A percentile compares a stretch with the other conserved stretches of the same genome.
Conservation (phyloP, 306 rosid species). For the Phaseolus lunatus region DNA sequence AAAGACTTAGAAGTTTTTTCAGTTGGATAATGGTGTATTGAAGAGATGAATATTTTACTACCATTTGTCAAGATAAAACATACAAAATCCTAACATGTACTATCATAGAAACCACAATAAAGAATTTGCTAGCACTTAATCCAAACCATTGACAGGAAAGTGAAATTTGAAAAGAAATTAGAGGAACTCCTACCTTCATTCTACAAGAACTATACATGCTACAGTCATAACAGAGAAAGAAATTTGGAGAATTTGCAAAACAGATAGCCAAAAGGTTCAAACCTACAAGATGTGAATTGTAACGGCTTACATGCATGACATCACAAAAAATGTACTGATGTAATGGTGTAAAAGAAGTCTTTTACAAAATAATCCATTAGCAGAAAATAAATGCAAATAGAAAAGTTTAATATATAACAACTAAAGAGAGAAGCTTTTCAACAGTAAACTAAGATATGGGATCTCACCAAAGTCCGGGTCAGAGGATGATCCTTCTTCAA, state of each 20-base stretch:
- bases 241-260: constrained; percentile 20
- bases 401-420: constrained; percentile 11
- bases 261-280: constrained; percentile 16
- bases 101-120: neutral
- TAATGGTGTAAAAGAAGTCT: constrained; percentile 1
- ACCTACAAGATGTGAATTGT: constrained; percentile 20
- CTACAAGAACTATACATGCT: neutral
- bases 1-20: neutral
- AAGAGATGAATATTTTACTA: neutral
- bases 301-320: constrained; percentile 4
- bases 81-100: neutral
- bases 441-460: constrained; percentile 17
- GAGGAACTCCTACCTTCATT: neutral
- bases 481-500: constrained; percentile 78
- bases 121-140: neutral
- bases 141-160: neutral
- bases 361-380: neutral
- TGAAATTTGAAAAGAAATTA: neutral
- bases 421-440: constrained; percentile 5
- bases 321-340: neutral
- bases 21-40: neutral
- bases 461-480: constrained; percentile 83
- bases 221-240: neutral
- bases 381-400: constrained; percentile 9
- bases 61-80: neutral